Conservation (phyloP, 2,329 filamentous ascomycete genomes). For the Myriosclerotinia curreyana region DNA sequence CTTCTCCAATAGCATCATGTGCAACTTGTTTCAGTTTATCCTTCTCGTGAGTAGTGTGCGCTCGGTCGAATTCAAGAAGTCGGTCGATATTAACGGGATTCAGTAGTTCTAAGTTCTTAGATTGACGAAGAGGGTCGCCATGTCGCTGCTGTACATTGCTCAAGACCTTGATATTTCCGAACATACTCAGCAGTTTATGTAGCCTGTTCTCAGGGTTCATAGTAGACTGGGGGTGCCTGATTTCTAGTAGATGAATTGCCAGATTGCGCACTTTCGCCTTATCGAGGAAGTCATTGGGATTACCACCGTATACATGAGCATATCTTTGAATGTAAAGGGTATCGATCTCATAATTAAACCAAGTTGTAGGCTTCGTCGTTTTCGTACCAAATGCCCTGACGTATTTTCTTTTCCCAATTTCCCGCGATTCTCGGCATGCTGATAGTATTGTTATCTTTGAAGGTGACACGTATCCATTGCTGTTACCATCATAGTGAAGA, state of each 20-base stretch:
- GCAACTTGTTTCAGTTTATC: not conserved
- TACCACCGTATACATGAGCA: not conserved
- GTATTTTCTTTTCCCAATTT: not conserved
- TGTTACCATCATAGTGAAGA: not conserved
- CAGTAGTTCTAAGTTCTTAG: not conserved
- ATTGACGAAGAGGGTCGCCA: not conserved
- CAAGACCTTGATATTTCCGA: not conserved
- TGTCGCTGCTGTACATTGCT: not conserved
- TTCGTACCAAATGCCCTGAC: not conserved
- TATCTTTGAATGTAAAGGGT: constrained; percentile 1
- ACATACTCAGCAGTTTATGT: not conserved
- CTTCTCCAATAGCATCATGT: not conserved
- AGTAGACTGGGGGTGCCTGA: not conserved
- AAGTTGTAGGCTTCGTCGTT: not conserved
- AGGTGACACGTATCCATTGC: not conserved
- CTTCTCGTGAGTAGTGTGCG: not conserved
- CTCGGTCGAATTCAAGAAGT: not conserved
- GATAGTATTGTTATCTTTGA: not conserved
- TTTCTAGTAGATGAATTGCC: not conserved
- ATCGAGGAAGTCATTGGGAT: not conserved
- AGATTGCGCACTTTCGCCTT: not conserved
- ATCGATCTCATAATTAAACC: not conserved
- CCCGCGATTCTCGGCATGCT: not conserved
- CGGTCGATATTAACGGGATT: not conserved
- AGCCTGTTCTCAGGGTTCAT: not conserved